phyloP scores from a whole-genome alignment of 2,329 filamentous ascomycete genomes.

The Paraphoma chrysanthemicola region DNA sequence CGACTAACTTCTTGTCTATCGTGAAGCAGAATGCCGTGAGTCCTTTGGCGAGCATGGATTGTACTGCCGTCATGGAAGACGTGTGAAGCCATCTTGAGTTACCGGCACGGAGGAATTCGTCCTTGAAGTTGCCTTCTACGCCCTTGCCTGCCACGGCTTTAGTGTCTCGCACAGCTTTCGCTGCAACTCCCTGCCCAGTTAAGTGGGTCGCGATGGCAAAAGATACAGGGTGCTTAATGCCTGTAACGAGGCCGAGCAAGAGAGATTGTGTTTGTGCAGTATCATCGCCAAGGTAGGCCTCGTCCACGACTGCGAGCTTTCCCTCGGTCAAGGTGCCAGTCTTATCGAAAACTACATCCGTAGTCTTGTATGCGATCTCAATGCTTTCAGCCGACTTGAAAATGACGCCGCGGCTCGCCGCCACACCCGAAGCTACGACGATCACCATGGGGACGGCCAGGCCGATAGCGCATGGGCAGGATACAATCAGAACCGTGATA shows the following conservation, averaged over 20 bases:
- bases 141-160: conserved; percentile 53
- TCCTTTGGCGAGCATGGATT: conserved; percentile 22
- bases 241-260: conserved; percentile 50
- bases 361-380: conserved; percentile 66
- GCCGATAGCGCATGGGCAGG: conserved; percentile 80
- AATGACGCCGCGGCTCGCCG: conserved; percentile 69
- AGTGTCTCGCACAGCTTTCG: conserved; percentile 21
- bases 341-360: conserved; percentile 80
- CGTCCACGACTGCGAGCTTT: conserved; percentile 49
- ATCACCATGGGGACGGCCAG: conserved; percentile 80
- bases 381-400: conserved; percentile 71
- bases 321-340: conserved; percentile 76
- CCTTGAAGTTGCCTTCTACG: conserved; percentile 49
- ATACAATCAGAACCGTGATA: conserved; percentile 77
- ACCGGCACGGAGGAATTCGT: conserved; percentile 50
- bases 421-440: conserved; percentile 73
- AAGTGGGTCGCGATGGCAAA: conserved; percentile 56
- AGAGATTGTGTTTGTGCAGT: conserved; percentile 8
- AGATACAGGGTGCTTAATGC: conserved; percentile 62
- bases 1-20: conserved; percentile 51
- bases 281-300: conserved; percentile 27
- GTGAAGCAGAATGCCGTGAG: conserved; percentile 61
- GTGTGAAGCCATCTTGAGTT: conserved; percentile 57
- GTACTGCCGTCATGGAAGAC: conserved; percentile 54
- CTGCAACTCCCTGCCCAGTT: conserved; percentile 11